A percentile compares a stretch with the other conserved stretches of the same genome.
phyloP scores from a whole-genome alignment of 176 grass and related monocot species.

The Phoenix roebelenii region DNA sequence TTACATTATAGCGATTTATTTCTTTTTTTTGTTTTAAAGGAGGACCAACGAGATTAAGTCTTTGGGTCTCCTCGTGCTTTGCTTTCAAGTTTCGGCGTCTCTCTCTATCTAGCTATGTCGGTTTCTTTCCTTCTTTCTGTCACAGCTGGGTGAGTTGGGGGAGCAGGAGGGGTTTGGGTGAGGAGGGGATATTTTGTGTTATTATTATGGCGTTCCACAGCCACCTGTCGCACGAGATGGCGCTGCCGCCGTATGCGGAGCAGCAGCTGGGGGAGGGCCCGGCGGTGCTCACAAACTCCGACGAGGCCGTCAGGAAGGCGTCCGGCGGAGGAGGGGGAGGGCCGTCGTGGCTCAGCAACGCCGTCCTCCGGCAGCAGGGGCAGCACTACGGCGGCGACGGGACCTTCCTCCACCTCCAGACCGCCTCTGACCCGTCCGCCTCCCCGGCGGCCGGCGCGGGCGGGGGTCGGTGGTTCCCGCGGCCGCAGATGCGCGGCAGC shows the following conservation, averaged over 20 bases:
- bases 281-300: background rate
- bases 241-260: background rate
- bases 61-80: too few species aligned
- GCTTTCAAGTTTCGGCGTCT: too few species aligned
- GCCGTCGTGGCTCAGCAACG: background rate
- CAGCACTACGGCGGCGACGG: background rate
- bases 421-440: background rate
- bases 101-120: too few species aligned
- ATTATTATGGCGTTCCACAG: background rate
- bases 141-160: too few species aligned
- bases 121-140: too few species aligned
- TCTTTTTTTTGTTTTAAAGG: too few species aligned
- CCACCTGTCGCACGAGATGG: constrained; percentile 1
- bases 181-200: too few species aligned
- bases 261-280: background rate
- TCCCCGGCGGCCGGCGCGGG: background rate
- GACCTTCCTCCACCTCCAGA: constrained; percentile 14
- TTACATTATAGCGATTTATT: too few species aligned
- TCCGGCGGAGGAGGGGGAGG: background rate
- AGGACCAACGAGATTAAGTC: too few species aligned
- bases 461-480: background rate
- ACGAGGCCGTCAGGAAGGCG: background rate
- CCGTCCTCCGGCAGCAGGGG: background rate
- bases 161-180: too few species aligned
- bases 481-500: background rate